Conservation (phyloP, 176 grass and related monocot genomes). For the Juncus effusus region DNA sequence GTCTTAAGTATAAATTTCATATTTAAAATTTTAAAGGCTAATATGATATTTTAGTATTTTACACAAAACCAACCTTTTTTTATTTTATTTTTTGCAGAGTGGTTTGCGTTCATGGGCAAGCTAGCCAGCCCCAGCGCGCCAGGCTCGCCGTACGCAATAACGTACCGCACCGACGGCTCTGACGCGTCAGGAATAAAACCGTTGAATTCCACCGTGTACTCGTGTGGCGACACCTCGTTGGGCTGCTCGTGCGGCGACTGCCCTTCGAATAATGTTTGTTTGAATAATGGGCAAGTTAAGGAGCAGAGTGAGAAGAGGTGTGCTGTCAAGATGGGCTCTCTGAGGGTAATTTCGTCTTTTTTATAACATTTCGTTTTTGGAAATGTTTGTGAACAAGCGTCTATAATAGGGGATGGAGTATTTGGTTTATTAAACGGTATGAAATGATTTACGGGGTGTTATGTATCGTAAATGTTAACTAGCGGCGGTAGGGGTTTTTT, state of each 20-base stretch:
- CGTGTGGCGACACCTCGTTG: slow-evolving; percentile 85
- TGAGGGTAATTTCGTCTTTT: slow-evolving; percentile 54
- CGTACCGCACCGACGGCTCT: slow-evolving; percentile 53
- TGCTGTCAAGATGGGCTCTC: slow-evolving; percentile 67
- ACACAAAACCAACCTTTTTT: no score
- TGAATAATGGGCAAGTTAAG: slow-evolving; percentile 37
- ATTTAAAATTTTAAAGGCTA: neutral
- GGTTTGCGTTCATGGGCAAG: slow-evolving; percentile 76
- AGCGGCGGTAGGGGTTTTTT: no score
- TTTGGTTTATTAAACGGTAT: no score
- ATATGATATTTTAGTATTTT: slow-evolving; percentile 28
- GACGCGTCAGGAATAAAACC: slow-evolving; percentile 60
- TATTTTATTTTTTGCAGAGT: slow-evolving; percentile 45
- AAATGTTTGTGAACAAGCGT: no score
- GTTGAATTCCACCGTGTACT: slow-evolving; percentile 86
- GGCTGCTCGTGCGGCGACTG: slow-evolving; percentile 99
- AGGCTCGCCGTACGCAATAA: slow-evolving; percentile 82
- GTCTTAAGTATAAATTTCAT: neutral
- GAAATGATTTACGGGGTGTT: no score
- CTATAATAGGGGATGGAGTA: no score
- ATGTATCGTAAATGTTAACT: no score
- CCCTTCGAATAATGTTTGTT: slow-evolving; percentile 71
- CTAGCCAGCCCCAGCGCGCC: slow-evolving; percentile 47
- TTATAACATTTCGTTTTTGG: neutral
- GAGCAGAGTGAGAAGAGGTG: slow-evolving; percentile 45